Percentiles rank a stretch among this genome's conserved stretches.
phyloP scores from a whole-genome alignment of 2,329 filamentous ascomycete genomes.

The Bipolaris sorokiniana region DNA sequence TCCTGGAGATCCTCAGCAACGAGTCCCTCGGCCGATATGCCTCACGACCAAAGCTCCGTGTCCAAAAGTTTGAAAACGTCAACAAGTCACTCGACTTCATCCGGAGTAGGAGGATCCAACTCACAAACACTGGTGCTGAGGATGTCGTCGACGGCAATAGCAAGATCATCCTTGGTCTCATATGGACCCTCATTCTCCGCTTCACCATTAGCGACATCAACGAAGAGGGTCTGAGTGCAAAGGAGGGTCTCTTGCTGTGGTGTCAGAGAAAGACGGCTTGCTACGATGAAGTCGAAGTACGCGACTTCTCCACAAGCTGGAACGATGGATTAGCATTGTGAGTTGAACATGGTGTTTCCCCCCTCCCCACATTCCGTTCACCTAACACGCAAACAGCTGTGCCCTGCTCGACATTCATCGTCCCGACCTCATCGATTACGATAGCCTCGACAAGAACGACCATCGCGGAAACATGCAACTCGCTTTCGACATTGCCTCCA shows the following conservation, averaged over 20 bases:
- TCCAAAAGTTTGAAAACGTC: slow-evolving; percentile 97
- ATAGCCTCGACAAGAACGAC: slow-evolving; percentile 89
- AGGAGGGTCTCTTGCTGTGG: slow-evolving; percentile 93
- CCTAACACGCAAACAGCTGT: slow-evolving; percentile 59
- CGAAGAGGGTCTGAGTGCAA: slow-evolving; percentile 95
- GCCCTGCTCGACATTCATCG: slow-evolving; percentile 95
- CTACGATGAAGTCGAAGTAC: slow-evolving; percentile 94
- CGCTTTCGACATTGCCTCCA: slow-evolving; percentile 93
- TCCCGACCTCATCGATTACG: slow-evolving; percentile 96
- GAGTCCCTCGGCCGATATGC: slow-evolving; percentile 97
- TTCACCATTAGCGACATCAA: slow-evolving; percentile 99
- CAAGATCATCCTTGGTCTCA: slow-evolving; percentile 95
- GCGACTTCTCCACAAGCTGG: slow-evolving; percentile 95
- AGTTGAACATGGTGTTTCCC: slow-evolving; percentile 17
- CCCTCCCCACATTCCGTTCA: too few relatives aligned
- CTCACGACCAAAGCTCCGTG: slow-evolving; percentile 91
- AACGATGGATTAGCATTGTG: slow-evolving; percentile 93
- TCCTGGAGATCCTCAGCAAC: slow-evolving; percentile 92
- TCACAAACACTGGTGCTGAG: slow-evolving; percentile 98
- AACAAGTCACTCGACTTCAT: slow-evolving; percentile 95
- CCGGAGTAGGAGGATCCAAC: slow-evolving; percentile 86
- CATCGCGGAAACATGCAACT: slow-evolving; percentile 97
- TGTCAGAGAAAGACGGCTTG: slow-evolving; percentile 98
- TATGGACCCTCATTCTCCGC: slow-evolving; percentile 96
- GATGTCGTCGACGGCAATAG: slow-evolving; percentile 97